Evolutionary conservation across 2,329 filamentous ascomycete species (phyloP), one percentile per base, ranked within the genome.

Genomic region (Penicillium expansum): DNA sequence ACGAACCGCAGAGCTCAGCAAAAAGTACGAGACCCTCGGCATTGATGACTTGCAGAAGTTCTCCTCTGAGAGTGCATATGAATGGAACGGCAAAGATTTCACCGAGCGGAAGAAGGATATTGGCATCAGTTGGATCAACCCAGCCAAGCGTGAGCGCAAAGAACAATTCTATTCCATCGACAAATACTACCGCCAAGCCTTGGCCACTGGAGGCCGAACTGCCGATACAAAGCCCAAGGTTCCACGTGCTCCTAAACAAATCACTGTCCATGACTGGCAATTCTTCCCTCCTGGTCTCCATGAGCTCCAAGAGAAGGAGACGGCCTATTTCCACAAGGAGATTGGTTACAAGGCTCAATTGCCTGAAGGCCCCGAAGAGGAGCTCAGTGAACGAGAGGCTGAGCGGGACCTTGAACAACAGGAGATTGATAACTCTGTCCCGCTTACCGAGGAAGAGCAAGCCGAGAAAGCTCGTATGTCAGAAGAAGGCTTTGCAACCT

Each of bases 11-110:
- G 83, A 94, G 73, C 83, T 99, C 41, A 97, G 92, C 71, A 88
- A 90, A 64, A 93, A 92, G 75, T 99, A 97, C 68, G 94, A 97
- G 74, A 96, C 96, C 72, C 86, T 99, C 39, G 94, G 95, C 62
- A 89, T 99, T 30, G 94, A 99, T 72, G 94, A 99, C 65, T 78
- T 99, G 42, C 94, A 99, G 72, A 97, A 97, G 71, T 99, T 99
- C 75, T 94, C 89, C 1, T 97, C 93, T 0, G 94, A 99, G 68
- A 96, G 91, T 53, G 92, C 95, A 0, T 99, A 99, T 69, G 94
- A 97, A 71, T 99, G 95, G 95, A 99, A 99, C 62, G 94, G 94
- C 45, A 88, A 97, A 76, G 93, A 93, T 68, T 99, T 99, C 73
- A 90, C 92, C 52, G 90, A 89, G 57, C 85, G 88, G 71, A 95